Percentiles rank a stretch among this genome's conserved stretches.
Conservation (phyloP, 2,329 filamentous ascomycete species). For the Gremmenia infestans region DNA sequence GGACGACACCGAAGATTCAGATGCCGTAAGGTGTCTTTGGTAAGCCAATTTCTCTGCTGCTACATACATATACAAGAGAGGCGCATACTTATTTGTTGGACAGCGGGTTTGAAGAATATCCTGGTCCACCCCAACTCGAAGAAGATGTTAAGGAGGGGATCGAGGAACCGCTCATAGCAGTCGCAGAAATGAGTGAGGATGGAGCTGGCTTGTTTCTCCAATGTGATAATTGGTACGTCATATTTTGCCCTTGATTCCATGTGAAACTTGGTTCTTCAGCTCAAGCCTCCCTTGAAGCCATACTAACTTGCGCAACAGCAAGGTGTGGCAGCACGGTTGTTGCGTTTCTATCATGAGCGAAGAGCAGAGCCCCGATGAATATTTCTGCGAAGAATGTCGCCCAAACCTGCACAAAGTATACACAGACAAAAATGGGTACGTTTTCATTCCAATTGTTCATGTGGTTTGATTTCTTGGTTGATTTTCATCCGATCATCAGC, state of each 20-base stretch:
- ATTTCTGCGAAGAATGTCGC: conserved; percentile 94
- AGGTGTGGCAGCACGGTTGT: conserved; percentile 97
- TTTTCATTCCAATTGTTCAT: conserved; percentile 19
- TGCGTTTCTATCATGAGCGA: conserved; percentile 97
- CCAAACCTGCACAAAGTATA: conserved; percentile 86
- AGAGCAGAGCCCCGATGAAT: conserved; percentile 87
- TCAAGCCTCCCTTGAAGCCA: too few relatives aligned
- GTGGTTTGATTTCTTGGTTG: conserved; percentile 11
- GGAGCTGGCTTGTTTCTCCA: conserved; percentile 94
- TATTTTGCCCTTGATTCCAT: too few relatives aligned
- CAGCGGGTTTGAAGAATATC: conserved; percentile 72
- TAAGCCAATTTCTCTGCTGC: neutral
- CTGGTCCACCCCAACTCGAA: conserved; percentile 63
- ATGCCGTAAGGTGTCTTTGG: neutral
- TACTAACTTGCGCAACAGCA: conserved; percentile 41
- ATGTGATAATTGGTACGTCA: conserved; percentile 66
- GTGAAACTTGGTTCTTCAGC: too few relatives aligned
- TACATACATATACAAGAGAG: too few relatives aligned
- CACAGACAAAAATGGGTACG: conserved; percentile 80
- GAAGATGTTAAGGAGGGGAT: conserved; percentile 55
- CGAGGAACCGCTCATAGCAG: conserved; percentile 51
- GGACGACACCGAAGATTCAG: conserved; percentile 12
- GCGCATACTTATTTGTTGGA: too few relatives aligned
- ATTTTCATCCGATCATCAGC: conserved; percentile 21
- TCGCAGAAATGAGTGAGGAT: conserved; percentile 60